A percentile compares a stretch with the other conserved stretches of the same genome.
These are phyloP conservation scores for Plantago elongata DNA, from an alignment of 257 asterid species.

Conservation along the genomic window DNA sequence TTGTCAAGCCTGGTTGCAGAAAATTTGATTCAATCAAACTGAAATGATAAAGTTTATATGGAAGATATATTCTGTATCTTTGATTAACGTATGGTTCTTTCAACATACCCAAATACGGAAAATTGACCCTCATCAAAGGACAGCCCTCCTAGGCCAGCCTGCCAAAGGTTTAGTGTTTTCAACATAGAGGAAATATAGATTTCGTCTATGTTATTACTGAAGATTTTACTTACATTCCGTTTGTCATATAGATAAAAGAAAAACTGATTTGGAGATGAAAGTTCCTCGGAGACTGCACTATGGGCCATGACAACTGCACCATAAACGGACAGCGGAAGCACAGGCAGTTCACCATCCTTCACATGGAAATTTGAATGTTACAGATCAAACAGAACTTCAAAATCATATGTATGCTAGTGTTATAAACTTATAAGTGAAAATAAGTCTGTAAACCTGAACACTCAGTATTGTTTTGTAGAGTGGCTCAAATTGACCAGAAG, in stretches of 20 bases:
- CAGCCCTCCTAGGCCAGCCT: slow-evolving; percentile 97
- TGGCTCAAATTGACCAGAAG: slow-evolving; percentile 95
- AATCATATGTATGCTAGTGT: neutral
- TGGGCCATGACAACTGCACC: slow-evolving; percentile 97
- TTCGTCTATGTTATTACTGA: too few species aligned
- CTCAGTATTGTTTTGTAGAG: slow-evolving; percentile 77
- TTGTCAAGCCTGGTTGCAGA: neutral
- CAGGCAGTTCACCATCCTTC: slow-evolving; percentile 96
- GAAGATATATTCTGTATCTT: neutral
- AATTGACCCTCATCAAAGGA: slow-evolving; percentile 96
- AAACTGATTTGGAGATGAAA: slow-evolving; percentile 91
- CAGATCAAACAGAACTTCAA: slow-evolving; percentile 4
- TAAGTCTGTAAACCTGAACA: slow-evolving; percentile 54
- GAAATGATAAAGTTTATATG: neutral
- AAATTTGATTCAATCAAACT: neutral
- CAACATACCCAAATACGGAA: slow-evolving; percentile 78
- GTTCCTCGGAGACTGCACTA: slow-evolving; percentile 69
- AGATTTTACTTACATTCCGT: slow-evolving; percentile 64
- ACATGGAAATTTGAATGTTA: slow-evolving; percentile 20
- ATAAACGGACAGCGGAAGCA: slow-evolving; percentile 89
- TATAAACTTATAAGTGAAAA: neutral
- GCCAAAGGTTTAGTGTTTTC: slow-evolving; percentile 10
- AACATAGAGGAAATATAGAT: neutral
- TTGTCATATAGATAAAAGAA: slow-evolving; percentile 93
- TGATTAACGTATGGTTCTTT: neutral